Percentiles rank a stretch among this genome's conserved stretches.
Evolutionary conservation across 352 stramenopile genomes (phyloP).

Genomic region (Pythium aphanidermatum): DNA sequence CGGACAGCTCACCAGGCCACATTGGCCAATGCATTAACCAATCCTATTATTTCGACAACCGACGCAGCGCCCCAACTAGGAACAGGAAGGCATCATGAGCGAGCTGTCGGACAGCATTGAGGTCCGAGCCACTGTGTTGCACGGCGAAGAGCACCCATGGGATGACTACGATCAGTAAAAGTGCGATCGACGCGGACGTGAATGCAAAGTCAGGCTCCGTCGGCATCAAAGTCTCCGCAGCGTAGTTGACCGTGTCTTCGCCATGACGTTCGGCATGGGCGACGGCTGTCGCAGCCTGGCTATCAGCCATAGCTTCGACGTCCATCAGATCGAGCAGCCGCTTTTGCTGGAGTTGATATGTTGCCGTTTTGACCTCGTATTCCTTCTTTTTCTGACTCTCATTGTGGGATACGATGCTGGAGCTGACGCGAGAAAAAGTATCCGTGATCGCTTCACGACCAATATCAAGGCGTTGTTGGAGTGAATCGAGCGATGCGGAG

Average conservation of each 20-base stretch:
- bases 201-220: conserved; percentile 10
- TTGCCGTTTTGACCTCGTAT: conserved; percentile 11
- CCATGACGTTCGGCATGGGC: conserved; percentile 16
- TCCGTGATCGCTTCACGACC: conserved; percentile 13
- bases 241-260: conserved; percentile 27
- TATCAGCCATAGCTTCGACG: conserved; percentile 11
- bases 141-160: conserved; percentile 29
- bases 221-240: conserved; percentile 17
- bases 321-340: conserved; percentile 18
- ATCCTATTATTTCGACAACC: conserved; percentile 15
- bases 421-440: conserved; percentile 20
- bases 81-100: conserved; percentile 13
- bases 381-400: too few relatives aligned
- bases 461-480: conserved; percentile 16
- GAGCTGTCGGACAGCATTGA: conserved; percentile 14
- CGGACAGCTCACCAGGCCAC: too few relatives aligned
- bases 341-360: conserved; percentile 22
- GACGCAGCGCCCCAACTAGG: conserved; percentile 10
- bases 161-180: conserved; percentile 21
- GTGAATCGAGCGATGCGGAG: conserved; percentile 12
- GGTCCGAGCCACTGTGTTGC: conserved; percentile 14
- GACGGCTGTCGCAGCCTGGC: conserved; percentile 7
- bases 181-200: conserved; percentile 12
- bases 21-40: conserved; percentile 22
- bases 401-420: too few relatives aligned